Evolutionary conservation across 257 asterid genomes (phyloP), one percentile per base, ranked within the genome.

Genomic region (Perilla frutescens): DNA sequence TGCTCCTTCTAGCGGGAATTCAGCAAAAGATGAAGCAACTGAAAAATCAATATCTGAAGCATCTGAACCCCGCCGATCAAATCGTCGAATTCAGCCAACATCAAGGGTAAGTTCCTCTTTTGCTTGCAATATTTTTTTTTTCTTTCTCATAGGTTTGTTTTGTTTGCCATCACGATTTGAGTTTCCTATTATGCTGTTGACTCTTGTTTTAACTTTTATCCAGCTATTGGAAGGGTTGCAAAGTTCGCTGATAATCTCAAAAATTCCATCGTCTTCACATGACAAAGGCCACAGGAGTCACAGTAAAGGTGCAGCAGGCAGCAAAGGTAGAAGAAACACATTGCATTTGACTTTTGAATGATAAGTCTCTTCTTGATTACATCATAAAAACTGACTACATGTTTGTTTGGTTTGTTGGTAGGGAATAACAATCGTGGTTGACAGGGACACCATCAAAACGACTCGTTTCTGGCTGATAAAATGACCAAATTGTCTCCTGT

Each of bases 221-320:
- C 90, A 94, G 98, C 87, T 94, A 45, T 69, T 94, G 87, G 98
- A 94, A 87, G 98, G 98, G 65, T 80, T 94, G 75, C 97, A 94
- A 69, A 94, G 96, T 73, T 90, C 97, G 1, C 85, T 91, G 62
- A 69, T 83, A 10, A 80, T 86, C 78, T 71, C 98, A 8, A 94
- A 91, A 81, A 13, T 84, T 50, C 90, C 96, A 29, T 76, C 96
- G 11, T 79, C 85, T 71, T 90, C 96, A 29, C 94, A 88, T 79
- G 96, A 87, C 81, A 89, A 81, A 76, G 82, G 81, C 78, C 86
- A 82, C 71, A 86, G 83, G 83, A 80, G 71, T 77, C 87, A 60
- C 34, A 88, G 71, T 71, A 84, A 82, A 76, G 90, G 84, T 70
- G n/a, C 85, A 50, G 70, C 37, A 34, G 4, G 37, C 37, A 34